phyloP scores from a whole-genome alignment of 352 stramenopile species.

The Pythium biforme region DNA sequence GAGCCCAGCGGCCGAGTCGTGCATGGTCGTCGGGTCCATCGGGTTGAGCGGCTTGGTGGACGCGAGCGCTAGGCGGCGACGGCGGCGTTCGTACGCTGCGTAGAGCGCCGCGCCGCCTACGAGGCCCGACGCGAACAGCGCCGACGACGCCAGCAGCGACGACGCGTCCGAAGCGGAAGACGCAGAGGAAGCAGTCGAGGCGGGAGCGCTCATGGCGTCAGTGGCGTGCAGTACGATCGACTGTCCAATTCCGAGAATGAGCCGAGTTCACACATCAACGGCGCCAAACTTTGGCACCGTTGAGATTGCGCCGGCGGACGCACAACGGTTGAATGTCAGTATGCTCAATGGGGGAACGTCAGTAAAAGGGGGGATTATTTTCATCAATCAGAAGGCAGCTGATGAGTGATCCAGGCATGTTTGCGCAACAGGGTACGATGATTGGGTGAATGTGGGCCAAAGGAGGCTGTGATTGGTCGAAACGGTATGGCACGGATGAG shows the following conservation, averaged over 20 bases:
- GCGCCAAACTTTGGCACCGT: too few relatives aligned
- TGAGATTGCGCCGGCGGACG: too few relatives aligned
- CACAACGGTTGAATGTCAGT: too few relatives aligned
- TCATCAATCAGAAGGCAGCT: too few relatives aligned
- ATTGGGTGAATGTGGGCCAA: not conserved
- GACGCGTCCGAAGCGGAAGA: slow-evolving; percentile 4
- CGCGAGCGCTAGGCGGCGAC: slow-evolving; percentile 30
- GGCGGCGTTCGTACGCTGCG: slow-evolving; percentile 36
- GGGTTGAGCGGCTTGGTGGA: slow-evolving; percentile 40
- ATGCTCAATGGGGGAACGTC: not conserved
- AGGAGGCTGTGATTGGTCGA: not conserved
- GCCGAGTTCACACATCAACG: too few relatives aligned
- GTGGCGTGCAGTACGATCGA: too few relatives aligned
- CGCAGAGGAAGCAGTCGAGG: not conserved
- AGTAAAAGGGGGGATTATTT: too few relatives aligned
- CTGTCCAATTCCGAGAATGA: not conserved
- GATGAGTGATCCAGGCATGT: too few relatives aligned
- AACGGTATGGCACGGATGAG: not conserved
- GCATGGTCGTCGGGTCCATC: slow-evolving; percentile 43
- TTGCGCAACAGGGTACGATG: not conserved
- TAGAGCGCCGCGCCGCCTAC: slow-evolving; percentile 41
- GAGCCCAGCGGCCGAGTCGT: slow-evolving; percentile 38
- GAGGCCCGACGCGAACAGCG: slow-evolving; percentile 42
- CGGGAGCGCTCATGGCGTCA: not conserved
- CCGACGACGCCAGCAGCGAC: slow-evolving; percentile 27